Conservation (phyloP, 1,284 basidiomycete genomes). For the Ganoderma sp. region DNA sequence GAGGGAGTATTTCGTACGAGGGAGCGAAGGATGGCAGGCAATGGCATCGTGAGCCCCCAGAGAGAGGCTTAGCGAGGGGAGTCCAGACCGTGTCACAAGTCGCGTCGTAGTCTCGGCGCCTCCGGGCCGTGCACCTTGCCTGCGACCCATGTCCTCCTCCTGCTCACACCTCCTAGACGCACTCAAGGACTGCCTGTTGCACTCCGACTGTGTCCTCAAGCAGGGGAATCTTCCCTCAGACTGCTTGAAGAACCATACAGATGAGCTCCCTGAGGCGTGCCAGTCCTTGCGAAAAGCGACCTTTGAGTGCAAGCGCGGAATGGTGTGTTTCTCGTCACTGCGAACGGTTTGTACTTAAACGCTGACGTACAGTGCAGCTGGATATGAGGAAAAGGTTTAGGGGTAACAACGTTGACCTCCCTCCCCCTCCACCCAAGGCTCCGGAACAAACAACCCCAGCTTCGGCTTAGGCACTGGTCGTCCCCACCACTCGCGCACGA, state of each 20-base stretch:
- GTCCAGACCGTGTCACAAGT: conserved; percentile 6
- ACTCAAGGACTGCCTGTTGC: conserved; percentile 79
- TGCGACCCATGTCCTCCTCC: conserved; percentile 69
- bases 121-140: conserved; percentile 26
- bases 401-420: conserved; percentile 65
- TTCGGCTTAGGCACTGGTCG: conserved; percentile 1
- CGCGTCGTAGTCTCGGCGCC: conserved; percentile 18
- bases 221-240: conserved; percentile 75
- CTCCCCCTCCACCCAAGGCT: conserved; percentile 25
- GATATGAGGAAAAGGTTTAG: conserved; percentile 86
- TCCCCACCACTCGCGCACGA: neutral
- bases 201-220: conserved; percentile 84
- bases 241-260: conserved; percentile 73
- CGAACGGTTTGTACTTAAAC: neutral
- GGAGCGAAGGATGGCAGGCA: conserved; percentile 48
- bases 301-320: conserved; percentile 87
- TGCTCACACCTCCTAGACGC: conserved; percentile 77
- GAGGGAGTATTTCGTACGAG: conserved; percentile 60
- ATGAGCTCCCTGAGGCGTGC: conserved; percentile 80
- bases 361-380: conserved; percentile 51
- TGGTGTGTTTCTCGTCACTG: conserved; percentile 60
- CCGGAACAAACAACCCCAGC: conserved; percentile 19
- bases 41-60: conserved; percentile 35
- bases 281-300: conserved; percentile 76
- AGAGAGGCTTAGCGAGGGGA: neutral